A percentile compares a stretch with the other conserved stretches of the same genome.
Conservation (phyloP, 306 rosid species). For the Acacia confusa region DNA sequence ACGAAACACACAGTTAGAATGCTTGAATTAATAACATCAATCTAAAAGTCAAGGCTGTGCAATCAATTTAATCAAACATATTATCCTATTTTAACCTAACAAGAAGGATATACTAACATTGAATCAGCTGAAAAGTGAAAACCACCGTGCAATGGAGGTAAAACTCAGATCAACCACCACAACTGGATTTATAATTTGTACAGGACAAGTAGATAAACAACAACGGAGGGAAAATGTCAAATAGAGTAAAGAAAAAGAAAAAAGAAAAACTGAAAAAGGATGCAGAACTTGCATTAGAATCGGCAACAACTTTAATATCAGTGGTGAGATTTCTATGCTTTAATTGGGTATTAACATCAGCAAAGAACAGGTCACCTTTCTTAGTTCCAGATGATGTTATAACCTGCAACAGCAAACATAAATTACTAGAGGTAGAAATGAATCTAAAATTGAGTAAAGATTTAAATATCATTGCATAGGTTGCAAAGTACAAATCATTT, state of each 20-base stretch:
- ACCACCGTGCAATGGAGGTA: neutral
- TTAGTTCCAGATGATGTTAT: conserved; percentile 82
- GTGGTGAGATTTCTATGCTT: conserved; percentile 78
- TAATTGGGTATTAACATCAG: conserved; percentile 85
- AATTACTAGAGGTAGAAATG: neutral
- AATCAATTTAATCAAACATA: neutral
- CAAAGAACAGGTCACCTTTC: conserved; percentile 79
- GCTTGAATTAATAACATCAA: neutral
- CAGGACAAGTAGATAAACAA: neutral
- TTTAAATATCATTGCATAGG: neutral
- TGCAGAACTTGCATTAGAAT: conserved; percentile 61
- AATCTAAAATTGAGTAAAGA: neutral
- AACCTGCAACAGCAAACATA: conserved; percentile 51
- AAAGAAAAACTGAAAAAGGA: conserved; percentile 13
- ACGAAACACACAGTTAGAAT: neutral
- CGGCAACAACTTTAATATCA: conserved; percentile 89
- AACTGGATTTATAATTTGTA: neutral
- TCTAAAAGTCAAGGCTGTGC: neutral
- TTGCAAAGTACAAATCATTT: neutral
- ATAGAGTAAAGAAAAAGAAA: neutral
- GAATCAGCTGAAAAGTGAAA: conserved; percentile 1
- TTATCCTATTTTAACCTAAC: neutral
- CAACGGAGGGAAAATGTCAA: neutral
- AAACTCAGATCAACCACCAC: neutral
- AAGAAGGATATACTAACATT: neutral